Conservation (phyloP, 228 moss, liverwort and hornwort genomes). For the Sphagnum magellanicum region DNA sequence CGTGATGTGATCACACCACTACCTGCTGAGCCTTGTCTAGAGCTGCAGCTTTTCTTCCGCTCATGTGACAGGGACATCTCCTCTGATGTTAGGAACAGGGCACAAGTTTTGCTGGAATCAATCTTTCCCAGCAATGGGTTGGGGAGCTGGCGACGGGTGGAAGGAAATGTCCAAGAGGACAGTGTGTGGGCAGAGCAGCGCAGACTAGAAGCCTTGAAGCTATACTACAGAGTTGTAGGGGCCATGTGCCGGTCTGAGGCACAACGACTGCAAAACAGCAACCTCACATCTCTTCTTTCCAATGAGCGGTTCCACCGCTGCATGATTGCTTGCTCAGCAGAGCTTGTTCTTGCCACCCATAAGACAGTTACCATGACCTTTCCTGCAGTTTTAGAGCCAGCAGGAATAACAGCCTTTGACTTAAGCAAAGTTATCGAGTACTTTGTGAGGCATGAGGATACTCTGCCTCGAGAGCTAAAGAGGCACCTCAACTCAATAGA, state of each 20-base stretch:
- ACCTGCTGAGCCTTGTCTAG: slow-evolving; percentile 64
- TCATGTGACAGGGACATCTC: slow-evolving; percentile 75
- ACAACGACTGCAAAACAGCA: slow-evolving; percentile 62
- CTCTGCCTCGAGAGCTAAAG: slow-evolving; percentile 91
- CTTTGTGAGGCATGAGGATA: slow-evolving; percentile 93
- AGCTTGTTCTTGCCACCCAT: slow-evolving; percentile 87
- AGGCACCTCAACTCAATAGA: slow-evolving; percentile 96
- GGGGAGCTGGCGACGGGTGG: slow-evolving; percentile 55
- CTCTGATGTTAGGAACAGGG: slow-evolving; percentile 57
- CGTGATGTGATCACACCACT: slow-evolving; percentile 78
- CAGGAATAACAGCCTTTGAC: slow-evolving; percentile 96
- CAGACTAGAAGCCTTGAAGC: slow-evolving; percentile 75
- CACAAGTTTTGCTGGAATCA: slow-evolving; percentile 59
- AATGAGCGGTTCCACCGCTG: slow-evolving; percentile 97
- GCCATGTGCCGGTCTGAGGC: slow-evolving; percentile 85
- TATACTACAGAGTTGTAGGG: slow-evolving; percentile 86
- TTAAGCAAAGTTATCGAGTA: slow-evolving; percentile 95
- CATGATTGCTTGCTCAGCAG: slow-evolving; percentile 97
- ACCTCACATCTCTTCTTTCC: slow-evolving; percentile 71
- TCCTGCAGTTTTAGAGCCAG: slow-evolving; percentile 86
- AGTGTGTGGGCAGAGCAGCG: slow-evolving; percentile 85
- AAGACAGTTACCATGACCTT: slow-evolving; percentile 99
- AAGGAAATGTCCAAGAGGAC: slow-evolving; percentile 55
- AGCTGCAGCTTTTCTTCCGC: slow-evolving; percentile 62
- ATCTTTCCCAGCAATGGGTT: slow-evolving; percentile 55